Conservation (phyloP, 306 rosid genomes). For the Trichosanthes truncata region DNA sequence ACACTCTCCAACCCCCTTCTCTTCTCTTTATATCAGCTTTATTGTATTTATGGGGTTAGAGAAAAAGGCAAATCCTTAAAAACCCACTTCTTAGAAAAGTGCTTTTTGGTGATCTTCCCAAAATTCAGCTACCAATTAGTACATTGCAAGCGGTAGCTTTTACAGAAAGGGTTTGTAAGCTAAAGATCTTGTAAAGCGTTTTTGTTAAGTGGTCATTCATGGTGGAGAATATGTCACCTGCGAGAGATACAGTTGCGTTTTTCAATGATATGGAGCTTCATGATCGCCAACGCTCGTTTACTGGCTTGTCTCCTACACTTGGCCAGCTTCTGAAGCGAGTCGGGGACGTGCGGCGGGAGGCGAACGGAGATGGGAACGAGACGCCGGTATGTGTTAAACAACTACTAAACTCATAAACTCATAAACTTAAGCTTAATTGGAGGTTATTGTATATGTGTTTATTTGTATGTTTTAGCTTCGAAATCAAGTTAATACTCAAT, state of each 20-base stretch:
- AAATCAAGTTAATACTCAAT: too few species aligned
- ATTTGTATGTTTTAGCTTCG: too few species aligned
- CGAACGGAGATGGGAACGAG: conserved; percentile 54
- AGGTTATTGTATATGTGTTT: too few species aligned
- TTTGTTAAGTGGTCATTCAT: conserved; percentile 2
- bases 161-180: too few species aligned
- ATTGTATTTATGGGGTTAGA: background rate
- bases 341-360: conserved; percentile 56
- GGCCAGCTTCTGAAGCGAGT: conserved; percentile 72
- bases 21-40: background rate
- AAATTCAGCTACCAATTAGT: background rate
- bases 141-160: too few species aligned
- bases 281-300: conserved; percentile 17
- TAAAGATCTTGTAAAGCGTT: too few species aligned
- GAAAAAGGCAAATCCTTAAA: background rate
- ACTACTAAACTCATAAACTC: background rate
- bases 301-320: conserved; percentile 37
- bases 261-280: conserved; percentile 28
- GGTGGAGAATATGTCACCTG: conserved; percentile 30
- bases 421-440: too few species aligned
- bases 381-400: conserved; percentile 34
- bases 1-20: background rate
- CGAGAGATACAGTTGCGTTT: conserved; percentile 17
- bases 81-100: background rate
- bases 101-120: background rate